Base-by-base conservation (phyloP, 1,139 yeast genomes). In the Zygosaccharomyces sapae region DNA sequence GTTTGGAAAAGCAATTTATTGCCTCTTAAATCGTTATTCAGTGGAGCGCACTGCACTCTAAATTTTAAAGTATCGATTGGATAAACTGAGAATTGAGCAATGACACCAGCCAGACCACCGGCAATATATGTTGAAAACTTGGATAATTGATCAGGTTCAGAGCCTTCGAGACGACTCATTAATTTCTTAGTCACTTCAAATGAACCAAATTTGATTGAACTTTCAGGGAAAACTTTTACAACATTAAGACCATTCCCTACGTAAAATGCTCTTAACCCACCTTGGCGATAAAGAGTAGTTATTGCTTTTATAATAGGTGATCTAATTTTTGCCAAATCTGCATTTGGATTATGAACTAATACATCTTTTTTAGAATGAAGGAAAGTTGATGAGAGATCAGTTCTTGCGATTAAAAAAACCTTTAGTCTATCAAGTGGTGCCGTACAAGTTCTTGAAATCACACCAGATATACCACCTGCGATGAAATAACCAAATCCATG, bases 391-490 rank as follows among this genome's bases (percentile, higher is more conserved):
- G 86, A 73, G 44, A 85, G 70, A 57, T 89, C 96, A 0, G 96
- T 83, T 65, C 96, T 79, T 1, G 98, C 97, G 61, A 92, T 92
- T 48, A 92, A 72, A 59, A 87, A 92, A 18, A 92, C 97, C 63
- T 92, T 92, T 20, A 92, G 79, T 65, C 98, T 77, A 67, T 92
- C 98, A 59, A 92, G 87, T 9, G 98, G 98, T 0, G 98, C 98
- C 0, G 98, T 92, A 59, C 95, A 85, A 0, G 97, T 89, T 69
- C 98, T 80, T n/a, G 97, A 88, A 4, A 92, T 85, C 4, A 92
- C 98, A 1, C 98, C 98, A 0, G 97, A 86, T 29, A 90, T 68
- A 0, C 98, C 98, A 31, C 98, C 98, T 1, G 97, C 96, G 31
- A 89, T 68, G 61, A 92, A 92, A 63, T 81, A 92, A 0, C 97